Base-by-base conservation (phyloP, 1,284 basidiomycete genomes). In the Agaricales sp. region DNA sequence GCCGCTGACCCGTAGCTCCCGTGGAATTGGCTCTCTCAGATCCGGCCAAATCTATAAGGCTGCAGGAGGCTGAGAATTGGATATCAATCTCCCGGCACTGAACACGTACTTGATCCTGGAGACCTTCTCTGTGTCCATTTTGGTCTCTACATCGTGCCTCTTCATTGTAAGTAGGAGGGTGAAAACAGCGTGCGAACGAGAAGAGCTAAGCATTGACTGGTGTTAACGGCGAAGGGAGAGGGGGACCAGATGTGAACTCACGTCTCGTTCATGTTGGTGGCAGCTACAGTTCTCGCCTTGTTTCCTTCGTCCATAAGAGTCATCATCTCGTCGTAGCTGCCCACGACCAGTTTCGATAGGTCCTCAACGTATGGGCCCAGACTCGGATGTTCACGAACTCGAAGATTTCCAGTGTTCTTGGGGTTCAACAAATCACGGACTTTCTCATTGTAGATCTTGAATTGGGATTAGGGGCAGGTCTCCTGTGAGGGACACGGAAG, bases 211-310 rank as follows among this genome's bases (percentile, higher is more conserved):
- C 43, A 46, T 24, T 26, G 19, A 49, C 20, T 8, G 16, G 16
- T 20, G 18, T 8, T 41, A 16, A n/a, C 8, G 30, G 30, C 20
- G 49, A 47, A 45, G 50, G 47, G 43, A 45, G 45, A 37, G 51
- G 39, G 18, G 20, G n/a, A n/a, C n/a, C 37, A 25, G 30, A 30
- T 45, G 26, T 35, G 19, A 22, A 70, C 81, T 56, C 60, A 87
- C 69, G 96, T 98, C 70, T 99, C 96, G 68, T 99, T 99, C 96
- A 99, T 99, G 67, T 96, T 92, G 19, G 96, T 99, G 18, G 96
- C 95, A 8, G 96, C 96, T 8, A 99, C 94, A 20, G 95, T 98
- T 44, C 95, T 76, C 43, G 91, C 92, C 71, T 99, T 98, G 68
- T 98, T 99, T 41, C 95, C 95, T 65, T 99, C 95, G 69, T 99